A percentile compares a stretch with the other conserved stretches of the same genome.
phyloP scores from a whole-genome alignment of 768 basidiomycete species.

The Leccinum ochraceum region DNA sequence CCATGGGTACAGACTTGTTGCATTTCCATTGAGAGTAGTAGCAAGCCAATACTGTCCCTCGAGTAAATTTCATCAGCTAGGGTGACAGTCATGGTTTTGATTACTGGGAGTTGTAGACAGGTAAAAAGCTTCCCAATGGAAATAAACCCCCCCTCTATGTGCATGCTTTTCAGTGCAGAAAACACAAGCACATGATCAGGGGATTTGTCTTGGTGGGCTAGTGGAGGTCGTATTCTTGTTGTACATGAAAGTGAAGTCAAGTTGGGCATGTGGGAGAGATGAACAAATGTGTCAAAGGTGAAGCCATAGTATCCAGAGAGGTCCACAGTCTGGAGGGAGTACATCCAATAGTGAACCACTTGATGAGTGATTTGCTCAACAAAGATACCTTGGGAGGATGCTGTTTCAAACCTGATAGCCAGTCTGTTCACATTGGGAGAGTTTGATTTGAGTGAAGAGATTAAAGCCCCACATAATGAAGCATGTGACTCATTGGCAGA shows the following conservation, averaged over 20 bases:
- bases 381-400: too few species aligned
- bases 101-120: neutral
- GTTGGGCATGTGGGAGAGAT: neutral
- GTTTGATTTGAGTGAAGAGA: neutral
- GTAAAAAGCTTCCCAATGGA: neutral
- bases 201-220: neutral
- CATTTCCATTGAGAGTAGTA: neutral
- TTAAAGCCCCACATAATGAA: neutral
- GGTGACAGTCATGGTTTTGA: neutral
- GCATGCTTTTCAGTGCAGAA: neutral
- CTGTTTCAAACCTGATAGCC: too few species aligned
- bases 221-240: neutral
- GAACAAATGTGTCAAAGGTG: neutral
- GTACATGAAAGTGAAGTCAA: neutral
- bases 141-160: neutral
- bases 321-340: neutral
- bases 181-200: neutral
- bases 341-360: neutral
- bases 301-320: neutral
- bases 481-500: neutral
- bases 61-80: neutral
- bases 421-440: neutral
- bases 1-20: neutral
- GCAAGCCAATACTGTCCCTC: neutral
- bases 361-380: neutral